Evolutionary conservation across 352 stramenopile genomes (phyloP).

Genomic region (Phytophthora pinifolia): DNA sequence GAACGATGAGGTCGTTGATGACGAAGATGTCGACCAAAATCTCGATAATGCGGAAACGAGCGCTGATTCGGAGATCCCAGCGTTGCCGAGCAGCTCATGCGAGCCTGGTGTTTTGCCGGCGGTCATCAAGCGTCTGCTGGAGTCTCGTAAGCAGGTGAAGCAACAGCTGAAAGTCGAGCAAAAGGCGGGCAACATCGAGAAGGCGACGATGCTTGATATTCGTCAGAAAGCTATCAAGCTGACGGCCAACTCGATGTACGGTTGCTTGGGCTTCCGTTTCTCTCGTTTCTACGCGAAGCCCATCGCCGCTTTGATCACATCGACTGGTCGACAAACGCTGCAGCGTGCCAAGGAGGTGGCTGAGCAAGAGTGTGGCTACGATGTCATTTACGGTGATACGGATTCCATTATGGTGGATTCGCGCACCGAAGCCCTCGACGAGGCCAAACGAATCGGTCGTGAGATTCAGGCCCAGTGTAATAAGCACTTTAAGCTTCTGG

Average conservation of each 20-base stretch:
- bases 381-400: constrained; percentile 99
- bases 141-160: constrained; percentile 98
- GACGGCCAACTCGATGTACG: constrained; percentile 99
- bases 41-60: constrained; percentile 56
- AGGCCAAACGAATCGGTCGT: constrained; percentile 93
- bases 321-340: constrained; percentile 97
- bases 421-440: constrained; percentile 91
- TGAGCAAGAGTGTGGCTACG: constrained; percentile 96
- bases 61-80: constrained; percentile 86
- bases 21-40: constrained; percentile 78
- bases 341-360: constrained; percentile 98
- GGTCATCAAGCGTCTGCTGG: constrained; percentile 97
- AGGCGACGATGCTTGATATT: constrained; percentile 95
- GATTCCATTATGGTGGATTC: constrained; percentile 99
- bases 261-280: constrained; percentile 98
- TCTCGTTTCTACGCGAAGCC: constrained; percentile 98
- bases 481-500: constrained; percentile 98
- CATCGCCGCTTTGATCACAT: constrained; percentile 99
- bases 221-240: constrained; percentile 99
- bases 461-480: constrained; percentile 99
- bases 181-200: constrained; percentile 84
- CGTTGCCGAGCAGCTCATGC: constrained; percentile 67
- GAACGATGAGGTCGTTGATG: constrained; percentile 75
- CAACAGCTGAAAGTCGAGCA: constrained; percentile 95
- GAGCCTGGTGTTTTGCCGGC: constrained; percentile 93